Evolutionary conservation across 306 rosid species (phyloP), one percentile per base, ranked within the genome.

Genomic region (Sesbania bispinosa): DNA sequence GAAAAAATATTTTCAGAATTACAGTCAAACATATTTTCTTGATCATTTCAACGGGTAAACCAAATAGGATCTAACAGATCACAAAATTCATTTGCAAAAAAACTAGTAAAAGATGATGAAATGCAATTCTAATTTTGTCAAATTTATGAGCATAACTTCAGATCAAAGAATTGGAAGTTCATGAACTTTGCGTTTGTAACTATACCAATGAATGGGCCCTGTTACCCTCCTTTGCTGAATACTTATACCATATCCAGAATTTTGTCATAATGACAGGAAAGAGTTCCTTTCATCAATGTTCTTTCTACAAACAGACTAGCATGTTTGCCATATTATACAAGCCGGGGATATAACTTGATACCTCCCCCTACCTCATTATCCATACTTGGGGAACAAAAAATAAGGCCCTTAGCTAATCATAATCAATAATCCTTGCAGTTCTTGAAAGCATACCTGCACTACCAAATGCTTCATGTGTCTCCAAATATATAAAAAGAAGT

Each of bases 401-500:
- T 39, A 54, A 67, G 55, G 19, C 36, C 43, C 50, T 16, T 24
- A 60, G 20, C 68, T 72, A 59, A 74, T 54, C 51, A 55, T 46
- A 69, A 80, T 50, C 15, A 77, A 39, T 64, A 23, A 69, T 45
- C 58, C 58, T 61, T 67, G 60, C 38, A 67, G 55, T 41, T 72
- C 62, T 81, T 19, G 47, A 79, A 75, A 67, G 70, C 85, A 50
- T 89, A 95, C 99, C 99, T n/a, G 92, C 91, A 84, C 67, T 79
- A 63, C 96, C 96, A 84, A 95, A 95, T 77, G 96, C 90, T 77
- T 91, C 96, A 39, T 83, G 87, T 79, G 91, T 95, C 90, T 89
- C 93, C 89, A 89, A 83, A 80, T 95, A 93, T 71, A 95, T 84
- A 80, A 77, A 89, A 71, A 89, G 90, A 43, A 95, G 97, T 1